Evolutionary conservation across 2,329 filamentous ascomycete genomes (phyloP), one percentile per base, ranked within the genome.

Genomic region (Diaporthe aspalathi): DNA sequence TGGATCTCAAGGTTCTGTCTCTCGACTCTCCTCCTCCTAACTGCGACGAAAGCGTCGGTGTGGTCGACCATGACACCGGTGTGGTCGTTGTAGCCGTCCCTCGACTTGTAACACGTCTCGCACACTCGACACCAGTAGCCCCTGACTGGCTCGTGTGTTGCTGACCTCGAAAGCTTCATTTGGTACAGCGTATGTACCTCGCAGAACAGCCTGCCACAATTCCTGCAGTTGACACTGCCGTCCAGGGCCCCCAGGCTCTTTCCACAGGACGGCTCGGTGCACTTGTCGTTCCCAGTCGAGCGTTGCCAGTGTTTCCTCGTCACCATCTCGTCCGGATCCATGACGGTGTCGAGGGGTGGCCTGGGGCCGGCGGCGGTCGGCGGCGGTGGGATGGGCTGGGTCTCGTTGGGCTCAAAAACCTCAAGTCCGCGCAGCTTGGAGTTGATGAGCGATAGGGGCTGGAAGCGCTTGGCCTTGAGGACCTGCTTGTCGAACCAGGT

Each of bases 101-200:
- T 89, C 66, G 94, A 97, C 83, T 98, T 98, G 84, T 96, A 99
- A 83, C 96, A 99, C n/a, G 96, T 98, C 84, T 99, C 96, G 79
- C 96, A 99, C 2, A 98, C 95, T 66, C 96, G 86, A 76, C 94
- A 97, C 96, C 96, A 99, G 76, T 94, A 89, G 9, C 96, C 96
- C 73, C 95, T 87, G 1, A 96, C 90, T 0, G 96, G 95, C 74
- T 99, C 96, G 81, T 98, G 94, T 71, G 91, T 89, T 5, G 96
- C 96, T 38, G 94, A 92, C 68, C 95, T 88, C 11, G 95, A 97
- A 14, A 99, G 86, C 84, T 97, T 98, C 93, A 98, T 98, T 84
- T 99, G 95, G 79, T 98, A 99, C 95, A 99, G 97, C 67, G 96
- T 98, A 80, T 99, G 96, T 76, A 95, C 93, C 78, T 98, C 96